These are phyloP conservation scores for Camellia sinensis DNA, from an alignment of 148 eudicot genomes.

Conservation along the genomic window DNA sequence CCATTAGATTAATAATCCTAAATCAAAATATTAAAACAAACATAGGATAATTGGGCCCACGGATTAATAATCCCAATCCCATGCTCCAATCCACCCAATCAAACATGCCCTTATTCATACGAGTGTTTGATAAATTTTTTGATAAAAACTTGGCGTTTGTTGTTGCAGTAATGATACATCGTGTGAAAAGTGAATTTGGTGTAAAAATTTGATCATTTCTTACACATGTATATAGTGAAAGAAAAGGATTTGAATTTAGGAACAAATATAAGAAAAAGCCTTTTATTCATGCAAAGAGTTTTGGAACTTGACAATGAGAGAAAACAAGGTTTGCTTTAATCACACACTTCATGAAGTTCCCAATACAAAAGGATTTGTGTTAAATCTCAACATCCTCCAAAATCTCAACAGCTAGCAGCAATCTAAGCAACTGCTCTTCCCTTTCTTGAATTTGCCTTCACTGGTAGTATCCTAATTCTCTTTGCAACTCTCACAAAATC, in stretches of 20 bases:
- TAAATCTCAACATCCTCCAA: background rate
- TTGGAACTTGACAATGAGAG: background rate
- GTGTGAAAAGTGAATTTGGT: too few relatives aligned
- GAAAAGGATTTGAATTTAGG: background rate
- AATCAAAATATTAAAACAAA: too few relatives aligned
- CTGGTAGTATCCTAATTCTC: slow-evolving; percentile 77
- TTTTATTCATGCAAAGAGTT: slow-evolving; percentile 6
- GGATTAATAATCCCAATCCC: too few relatives aligned
- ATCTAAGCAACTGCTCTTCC: slow-evolving; percentile 21
- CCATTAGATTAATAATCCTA: too few relatives aligned
- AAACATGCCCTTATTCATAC: too few relatives aligned
- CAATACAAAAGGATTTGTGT: background rate
- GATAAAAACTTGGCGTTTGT: too few relatives aligned
- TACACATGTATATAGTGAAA: background rate
- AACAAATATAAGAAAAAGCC: background rate
- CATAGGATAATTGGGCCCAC: too few relatives aligned
- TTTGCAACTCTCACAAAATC: slow-evolving; percentile 85
- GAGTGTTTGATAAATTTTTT: too few relatives aligned
- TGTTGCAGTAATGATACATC: too few relatives aligned
- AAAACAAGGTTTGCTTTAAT: background rate
- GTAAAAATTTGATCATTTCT: background rate
- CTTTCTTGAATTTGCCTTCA: slow-evolving; percentile 58
- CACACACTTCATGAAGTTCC: slow-evolving; percentile 4
- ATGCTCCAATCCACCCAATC: too few relatives aligned
- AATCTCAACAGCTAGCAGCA: background rate